Evolutionary conservation across 2,329 filamentous ascomycete genomes (phyloP).

Genomic region (Aspergillus persii): DNA sequence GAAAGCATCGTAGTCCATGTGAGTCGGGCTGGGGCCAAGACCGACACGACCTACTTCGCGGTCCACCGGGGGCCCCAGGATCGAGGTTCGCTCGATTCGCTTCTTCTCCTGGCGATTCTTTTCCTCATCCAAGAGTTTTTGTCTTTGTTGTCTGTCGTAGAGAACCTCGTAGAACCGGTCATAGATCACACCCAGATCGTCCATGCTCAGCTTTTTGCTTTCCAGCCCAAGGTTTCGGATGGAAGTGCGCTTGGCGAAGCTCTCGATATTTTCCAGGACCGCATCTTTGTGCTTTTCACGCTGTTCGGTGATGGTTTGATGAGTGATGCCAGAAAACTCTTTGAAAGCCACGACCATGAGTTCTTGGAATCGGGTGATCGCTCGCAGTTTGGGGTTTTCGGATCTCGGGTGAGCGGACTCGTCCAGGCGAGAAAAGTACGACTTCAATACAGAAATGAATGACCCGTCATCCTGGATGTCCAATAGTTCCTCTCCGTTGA

Average conservation of each 20-base stretch:
- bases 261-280: slow-evolving; percentile 93
- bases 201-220: slow-evolving; percentile 81
- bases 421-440: slow-evolving; percentile 88
- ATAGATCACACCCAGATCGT: slow-evolving; percentile 86
- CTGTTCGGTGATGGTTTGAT: slow-evolving; percentile 84
- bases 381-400: slow-evolving; percentile 88
- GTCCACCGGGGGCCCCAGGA: slow-evolving; percentile 49
- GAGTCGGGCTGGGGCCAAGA: slow-evolving; percentile 79
- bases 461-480: slow-evolving; percentile 93
- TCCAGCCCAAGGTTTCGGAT: slow-evolving; percentile 94
- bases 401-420: slow-evolving; percentile 95
- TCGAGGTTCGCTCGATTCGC: slow-evolving; percentile 44
- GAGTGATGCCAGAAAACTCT: slow-evolving; percentile 93
- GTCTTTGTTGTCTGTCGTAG: slow-evolving; percentile 86
- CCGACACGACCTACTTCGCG: slow-evolving; percentile 84
- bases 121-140: slow-evolving; percentile 73
- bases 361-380: slow-evolving; percentile 94
- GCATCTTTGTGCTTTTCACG: slow-evolving; percentile 90
- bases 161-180: slow-evolving; percentile 90
- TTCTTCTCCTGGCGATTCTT: slow-evolving; percentile 64
- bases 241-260: slow-evolving; percentile 92
- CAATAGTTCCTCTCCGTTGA: slow-evolving; percentile 93
- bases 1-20: slow-evolving; percentile 98
- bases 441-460: slow-evolving; percentile 93
- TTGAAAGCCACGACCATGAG: slow-evolving; percentile 99